Base-by-base conservation (phyloP, 768 basidiomycete species). In the Termitomyces eurrhizus region DNA sequence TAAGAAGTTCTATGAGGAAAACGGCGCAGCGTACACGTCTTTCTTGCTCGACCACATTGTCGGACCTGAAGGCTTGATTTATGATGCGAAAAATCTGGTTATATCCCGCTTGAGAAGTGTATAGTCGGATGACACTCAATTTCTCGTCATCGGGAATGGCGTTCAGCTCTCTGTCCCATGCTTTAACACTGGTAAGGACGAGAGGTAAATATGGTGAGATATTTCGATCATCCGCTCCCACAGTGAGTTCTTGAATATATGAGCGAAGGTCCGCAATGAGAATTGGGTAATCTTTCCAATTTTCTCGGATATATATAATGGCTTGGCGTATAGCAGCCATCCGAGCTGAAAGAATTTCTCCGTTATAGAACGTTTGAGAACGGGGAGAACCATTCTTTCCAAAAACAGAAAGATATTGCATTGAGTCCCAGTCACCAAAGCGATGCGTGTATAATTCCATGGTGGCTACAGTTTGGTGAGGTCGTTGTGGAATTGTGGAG, bases 1-100 rank as follows among this genome's bases (percentile, higher is more conserved):
- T 64, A 14, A 64, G 63, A 21, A 64, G 54, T 46, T 64, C 63
- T 58, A 64, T 62, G 3, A 64, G 63, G 29, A 64, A 64, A 1
- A 62, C 60, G 6, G 57, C 63, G 36, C 60, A 62, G 8, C 57
- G 56, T 14, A 64, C 52, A 24, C 62, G 62, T 33, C 35, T 60
- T 49, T 62, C 44, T 45, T 64, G 60, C 35, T 61, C 63, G 4
- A 48, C 39, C 16, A 64, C 53, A 54, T 61, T 53, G 33, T 58
- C 41, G 16, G 60, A 52, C 21, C 60, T 61, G 36, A 64, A 61
- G 12, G 63, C 57, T 44, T 64, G 54, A 33, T 64, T 62, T 26
- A 62, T 62, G 50, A 64, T 58, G 16, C 60, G 53, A 35, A 64
- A 64, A 18, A 64, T 62, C 36, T 64, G 57, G 52, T 62, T 51